Conservation (phyloP, 2,329 filamentous ascomycete genomes). For the Sporothrix sp. region DNA sequence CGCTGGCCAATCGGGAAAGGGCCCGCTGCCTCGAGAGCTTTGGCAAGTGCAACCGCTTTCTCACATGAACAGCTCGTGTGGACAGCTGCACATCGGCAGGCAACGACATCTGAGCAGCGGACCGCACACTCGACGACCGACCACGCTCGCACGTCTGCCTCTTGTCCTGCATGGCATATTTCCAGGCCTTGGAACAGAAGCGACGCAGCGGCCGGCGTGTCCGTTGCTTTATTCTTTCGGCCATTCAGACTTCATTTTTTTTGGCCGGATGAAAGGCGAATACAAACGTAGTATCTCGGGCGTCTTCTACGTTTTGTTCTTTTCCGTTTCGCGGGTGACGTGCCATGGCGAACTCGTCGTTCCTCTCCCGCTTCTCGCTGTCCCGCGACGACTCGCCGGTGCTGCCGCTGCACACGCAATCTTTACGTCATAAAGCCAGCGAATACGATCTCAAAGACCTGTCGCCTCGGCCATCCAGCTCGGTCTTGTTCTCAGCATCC, state of each 20-base stretch:
- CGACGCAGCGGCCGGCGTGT: background rate
- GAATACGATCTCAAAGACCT: slow-evolving; percentile 28
- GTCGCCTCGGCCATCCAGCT: slow-evolving; percentile 23
- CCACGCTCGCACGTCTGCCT: background rate
- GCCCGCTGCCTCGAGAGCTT: background rate
- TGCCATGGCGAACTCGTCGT: slow-evolving; percentile 20
- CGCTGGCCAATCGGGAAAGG: background rate
- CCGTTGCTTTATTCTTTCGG: background rate
- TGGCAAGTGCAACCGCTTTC: background rate
- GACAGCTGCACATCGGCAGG: background rate
- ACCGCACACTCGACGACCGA: background rate
- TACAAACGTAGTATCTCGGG: background rate
- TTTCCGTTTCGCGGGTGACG: too few species aligned
- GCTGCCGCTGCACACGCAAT: slow-evolving; percentile 22
- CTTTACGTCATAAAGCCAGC: slow-evolving; percentile 24
- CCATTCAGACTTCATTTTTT: background rate
- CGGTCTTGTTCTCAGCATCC: slow-evolving; percentile 16
- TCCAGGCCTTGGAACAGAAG: background rate
- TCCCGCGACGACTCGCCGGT: slow-evolving; percentile 19
- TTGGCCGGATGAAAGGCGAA: too few species aligned
- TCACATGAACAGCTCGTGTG: slow-evolving; percentile 11
- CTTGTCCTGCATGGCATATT: background rate
- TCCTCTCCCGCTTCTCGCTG: slow-evolving; percentile 24
- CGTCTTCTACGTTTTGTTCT: background rate
- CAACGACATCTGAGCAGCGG: slow-evolving; percentile 6